A percentile compares a stretch with the other conserved stretches of the same genome.
Conservation (phyloP, 2,329 filamentous ascomycete species). For the Alternaria longipes region DNA sequence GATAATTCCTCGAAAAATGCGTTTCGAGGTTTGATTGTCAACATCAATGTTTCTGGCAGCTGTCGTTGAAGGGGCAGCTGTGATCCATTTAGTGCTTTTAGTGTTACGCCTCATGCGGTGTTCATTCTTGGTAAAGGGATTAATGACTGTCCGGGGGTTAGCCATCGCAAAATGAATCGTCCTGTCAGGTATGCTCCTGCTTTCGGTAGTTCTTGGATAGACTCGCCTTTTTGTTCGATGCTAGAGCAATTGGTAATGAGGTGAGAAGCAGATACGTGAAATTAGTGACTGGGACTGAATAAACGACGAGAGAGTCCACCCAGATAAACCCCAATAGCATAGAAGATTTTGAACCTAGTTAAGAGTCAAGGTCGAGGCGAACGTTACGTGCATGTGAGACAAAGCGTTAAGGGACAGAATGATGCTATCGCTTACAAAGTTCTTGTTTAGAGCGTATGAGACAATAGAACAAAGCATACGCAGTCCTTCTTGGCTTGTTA, state of each 20-base stretch:
- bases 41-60: not conserved
- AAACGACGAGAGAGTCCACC: not conserved
- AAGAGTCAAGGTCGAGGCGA: not conserved
- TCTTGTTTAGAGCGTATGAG: not conserved
- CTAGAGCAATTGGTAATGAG: not conserved
- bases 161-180: not conserved
- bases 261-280: not conserved
- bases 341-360: not conserved
- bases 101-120: conserved; percentile 13
- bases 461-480: conserved; percentile 1
- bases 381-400: conserved; percentile 1
- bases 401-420: conserved; percentile 4
- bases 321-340: not conserved
- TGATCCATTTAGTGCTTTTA: conserved; percentile 12
- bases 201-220: not conserved
- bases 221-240: not conserved
- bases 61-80: not conserved
- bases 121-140: conserved; percentile 17
- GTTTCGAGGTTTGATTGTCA: not conserved
- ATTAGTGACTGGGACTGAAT: not conserved
- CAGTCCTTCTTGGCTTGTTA: no score
- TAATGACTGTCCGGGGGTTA: conserved; percentile 7
- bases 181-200: not conserved
- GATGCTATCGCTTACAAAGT: not conserved
- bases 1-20: not conserved